Percentiles rank a stretch among this genome's conserved stretches.
phyloP scores from a whole-genome alignment of 2,329 filamentous ascomycete species.

The Septoria petroselini region DNA sequence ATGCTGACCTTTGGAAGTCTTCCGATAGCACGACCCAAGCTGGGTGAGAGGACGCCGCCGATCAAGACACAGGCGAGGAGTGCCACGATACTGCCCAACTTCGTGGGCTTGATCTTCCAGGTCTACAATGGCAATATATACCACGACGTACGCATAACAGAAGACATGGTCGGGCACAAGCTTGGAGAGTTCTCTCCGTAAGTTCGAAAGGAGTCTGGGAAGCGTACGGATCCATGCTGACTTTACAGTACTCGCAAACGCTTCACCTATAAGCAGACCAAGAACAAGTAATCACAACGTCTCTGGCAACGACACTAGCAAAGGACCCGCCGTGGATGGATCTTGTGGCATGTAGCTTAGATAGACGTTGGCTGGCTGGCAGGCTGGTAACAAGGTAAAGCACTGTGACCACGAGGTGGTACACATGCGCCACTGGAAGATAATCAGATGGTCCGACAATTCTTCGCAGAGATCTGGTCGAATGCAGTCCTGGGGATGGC shows the following conservation, averaged over 20 bases:
- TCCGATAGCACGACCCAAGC: constrained; percentile 60
- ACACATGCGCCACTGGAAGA: too few relatives aligned
- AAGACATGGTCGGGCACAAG: constrained; percentile 96
- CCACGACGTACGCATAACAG: constrained; percentile 76
- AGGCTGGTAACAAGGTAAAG: too few relatives aligned
- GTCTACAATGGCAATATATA: constrained; percentile 91
- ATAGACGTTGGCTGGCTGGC: too few relatives aligned
- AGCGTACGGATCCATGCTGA: constrained; percentile 1
- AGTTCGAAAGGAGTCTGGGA: constrained; percentile 41
- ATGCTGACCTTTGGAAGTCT: constrained; percentile 43
- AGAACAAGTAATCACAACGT: constrained; percentile 56
- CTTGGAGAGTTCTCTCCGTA: constrained; percentile 88
- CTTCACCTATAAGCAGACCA: constrained; percentile 67
- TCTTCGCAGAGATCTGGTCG: too few relatives aligned
- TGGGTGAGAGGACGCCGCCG: constrained; percentile 63
- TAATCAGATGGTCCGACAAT: too few relatives aligned
- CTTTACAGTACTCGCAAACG: constrained; percentile 60
- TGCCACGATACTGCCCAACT: constrained; percentile 87
- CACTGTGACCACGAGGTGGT: too few relatives aligned
- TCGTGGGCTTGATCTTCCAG: constrained; percentile 84
- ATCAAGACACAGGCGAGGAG: constrained; percentile 84
- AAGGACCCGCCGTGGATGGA: not conserved
- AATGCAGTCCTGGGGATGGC: too few relatives aligned
- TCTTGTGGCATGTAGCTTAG: not conserved
- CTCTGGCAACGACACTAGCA: not conserved